Base-by-base conservation (phyloP, 83 land plant genomes). In the Picea abies region DNA sequence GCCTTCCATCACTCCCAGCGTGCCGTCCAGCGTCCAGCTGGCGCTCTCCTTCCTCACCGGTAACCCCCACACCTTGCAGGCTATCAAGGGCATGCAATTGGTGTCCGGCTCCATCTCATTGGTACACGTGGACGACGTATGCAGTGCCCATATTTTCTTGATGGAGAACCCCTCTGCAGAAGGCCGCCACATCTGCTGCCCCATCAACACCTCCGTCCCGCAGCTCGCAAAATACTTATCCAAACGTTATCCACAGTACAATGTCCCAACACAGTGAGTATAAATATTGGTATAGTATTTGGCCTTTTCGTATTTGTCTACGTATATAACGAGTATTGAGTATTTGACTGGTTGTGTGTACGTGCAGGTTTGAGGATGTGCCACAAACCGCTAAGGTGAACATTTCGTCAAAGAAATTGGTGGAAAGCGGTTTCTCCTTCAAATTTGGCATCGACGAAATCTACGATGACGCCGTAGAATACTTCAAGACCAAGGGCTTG, bases 111-210 rank as follows among this genome's bases (percentile, higher is more conserved):
- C 90, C 37, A 78, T 90, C 16, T 86, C 89, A 5, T 65, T 86
- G 12, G 69, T 75, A 12, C 92, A 90, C 69, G 87, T 86, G 73
- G 92, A 88, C 14, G 92, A 90, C 61, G 85, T 86, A 1, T 84
- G 90, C 82, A 75, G 82, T 17, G 92, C 92, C 3, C 92, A 90
- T 25, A 49, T 88, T 19, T 90, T 90, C 60, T 7, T 88, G n/a
- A 83, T 90, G 19, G 92, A 90, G 84, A 88, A 86, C 32, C 84
- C 82, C 44, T 14, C 16, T 35, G 44, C 90, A 5, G 80, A 88
- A 1, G 92, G 92, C 0, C 84, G 92, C 6, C 80, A 88, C 58
- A 88, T 90, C 15, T 88, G 90, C 77, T 71, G 88, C 70, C 79
- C 86, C 12, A 79, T 71, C 25, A 86, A 88, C 71, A 84, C 85